phyloP scores from a whole-genome alignment of 768 basidiomycete species.

The Leccinum uliginosum region DNA sequence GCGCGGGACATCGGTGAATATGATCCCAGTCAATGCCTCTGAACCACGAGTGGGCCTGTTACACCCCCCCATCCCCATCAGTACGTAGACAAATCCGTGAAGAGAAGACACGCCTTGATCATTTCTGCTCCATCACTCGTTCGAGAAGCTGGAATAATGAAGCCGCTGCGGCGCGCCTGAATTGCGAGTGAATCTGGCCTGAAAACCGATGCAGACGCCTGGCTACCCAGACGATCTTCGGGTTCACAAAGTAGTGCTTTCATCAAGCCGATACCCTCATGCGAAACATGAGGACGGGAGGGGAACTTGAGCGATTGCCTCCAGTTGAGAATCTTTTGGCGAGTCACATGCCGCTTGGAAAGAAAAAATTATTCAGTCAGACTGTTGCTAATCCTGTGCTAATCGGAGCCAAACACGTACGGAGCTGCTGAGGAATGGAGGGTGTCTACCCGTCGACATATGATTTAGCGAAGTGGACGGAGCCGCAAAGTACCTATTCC shows the following conservation, averaged over 20 bases:
- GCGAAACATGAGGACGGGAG: slow-evolving; percentile 74
- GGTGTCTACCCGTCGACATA: slow-evolving; percentile 54
- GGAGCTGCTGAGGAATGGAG: slow-evolving; percentile 93
- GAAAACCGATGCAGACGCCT: slow-evolving; percentile 59
- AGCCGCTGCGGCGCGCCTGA: slow-evolving; percentile 71
- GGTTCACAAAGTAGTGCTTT: slow-evolving; percentile 89
- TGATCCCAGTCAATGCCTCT: slow-evolving; percentile 85
- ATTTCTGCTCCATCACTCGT: slow-evolving; percentile 81
- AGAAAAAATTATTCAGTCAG: slow-evolving; percentile 9
- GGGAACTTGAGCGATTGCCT: slow-evolving; percentile 86
- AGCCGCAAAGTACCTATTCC: slow-evolving; percentile 32
- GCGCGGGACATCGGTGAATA: slow-evolving; percentile 78
- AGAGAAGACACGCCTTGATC: slow-evolving; percentile 63
- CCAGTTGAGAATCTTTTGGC: slow-evolving; percentile 98
- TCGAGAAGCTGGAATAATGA: slow-evolving; percentile 48
- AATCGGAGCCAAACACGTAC: slow-evolving; percentile 41
- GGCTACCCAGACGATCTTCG: slow-evolving; percentile 87
- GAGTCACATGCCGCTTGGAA: slow-evolving; percentile 80
- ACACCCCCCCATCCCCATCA: slow-evolving; percentile 13
- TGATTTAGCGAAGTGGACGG: slow-evolving; percentile 26
- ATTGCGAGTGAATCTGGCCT: slow-evolving; percentile 76
- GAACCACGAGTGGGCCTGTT: slow-evolving; percentile 86
- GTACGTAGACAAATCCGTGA: slow-evolving; percentile 11
- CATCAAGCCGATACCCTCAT: slow-evolving; percentile 85
- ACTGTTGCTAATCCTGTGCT: slow-evolving; percentile 18